Percentiles rank a stretch among this genome's conserved stretches.
These are phyloP conservation scores for Prunus mongolica DNA, from an alignment of 306 rosid genomes.

Conservation along the genomic window DNA sequence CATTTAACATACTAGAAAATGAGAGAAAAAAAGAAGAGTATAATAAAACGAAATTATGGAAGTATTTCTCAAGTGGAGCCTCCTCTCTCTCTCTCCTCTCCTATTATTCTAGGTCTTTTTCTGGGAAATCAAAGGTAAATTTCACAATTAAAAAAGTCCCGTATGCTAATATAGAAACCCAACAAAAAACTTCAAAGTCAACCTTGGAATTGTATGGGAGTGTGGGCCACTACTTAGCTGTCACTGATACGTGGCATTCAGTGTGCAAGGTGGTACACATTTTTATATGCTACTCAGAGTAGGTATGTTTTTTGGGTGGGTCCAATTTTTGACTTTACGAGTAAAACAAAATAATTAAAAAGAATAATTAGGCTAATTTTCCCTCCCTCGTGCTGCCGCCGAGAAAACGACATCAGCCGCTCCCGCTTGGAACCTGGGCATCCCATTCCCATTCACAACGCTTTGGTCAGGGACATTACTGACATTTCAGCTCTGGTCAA, in stretches of 20 bases:
- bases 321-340: neutral
- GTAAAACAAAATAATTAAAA: neutral
- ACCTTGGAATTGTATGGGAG: neutral
- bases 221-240: constrained; percentile 1
- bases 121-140: neutral
- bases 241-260: constrained; percentile 1
- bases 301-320: neutral
- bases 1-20: no score
- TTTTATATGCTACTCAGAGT: neutral
- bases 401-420: neutral
- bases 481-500: constrained; percentile 16
- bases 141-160: neutral
- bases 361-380: neutral
- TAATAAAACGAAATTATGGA: no score
- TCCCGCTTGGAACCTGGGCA: neutral
- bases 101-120: no score
- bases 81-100: no score
- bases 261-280: neutral
- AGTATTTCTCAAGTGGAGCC: no score
- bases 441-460: neutral
- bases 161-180: neutral
- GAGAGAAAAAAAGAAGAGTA: no score
- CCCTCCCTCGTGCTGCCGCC: neutral
- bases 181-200: neutral
- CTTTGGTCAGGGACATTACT: neutral